Base-by-base conservation (phyloP, 352 stramenopile genomes). In the Globisporangium solare region DNA sequence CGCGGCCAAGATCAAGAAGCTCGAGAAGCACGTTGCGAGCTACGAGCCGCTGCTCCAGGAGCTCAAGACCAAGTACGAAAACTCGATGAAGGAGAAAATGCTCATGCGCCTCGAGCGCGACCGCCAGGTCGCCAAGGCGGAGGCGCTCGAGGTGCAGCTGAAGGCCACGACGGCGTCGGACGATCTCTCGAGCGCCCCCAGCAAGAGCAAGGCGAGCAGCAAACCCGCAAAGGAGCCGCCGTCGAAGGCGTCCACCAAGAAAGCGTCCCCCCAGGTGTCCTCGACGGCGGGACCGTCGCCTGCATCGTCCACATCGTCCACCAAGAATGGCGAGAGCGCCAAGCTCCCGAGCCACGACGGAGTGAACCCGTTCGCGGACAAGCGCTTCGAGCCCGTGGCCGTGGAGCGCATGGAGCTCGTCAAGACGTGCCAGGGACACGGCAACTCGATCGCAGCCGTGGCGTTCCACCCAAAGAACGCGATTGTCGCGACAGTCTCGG, bases 1-100 rank as follows among this genome's bases (percentile, higher is more conserved):
- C 21, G 83, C 88, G 7, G 58, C 49, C 61, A 97, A 98, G 67
- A 92, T 98, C 55, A 90, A 88, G 60, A 90, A 91, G 32, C 73
- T 98, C 20, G 89, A 97, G 54, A 87, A 93, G 40, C 91, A 98
- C 60, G 89, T 93, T 20, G 75, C 89, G 11, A 74, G 86, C 3
- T 98, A 98, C 60, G 94, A 98, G 67, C 94, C 92, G 32, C 69
- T 96, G 57, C 76, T 98, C 13, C 76, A 96, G 55, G 92, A 98
- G 58, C 74, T 98, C 31, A 94, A 97, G 60, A 64, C 73, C 53
- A 98, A 98, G 69, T 97, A 98, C 64, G 88, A 97, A 63, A 88
- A 89, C 47, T 91, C 89, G 7, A 98, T 98, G 86, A 98, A 98
- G 67, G 94, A 98, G 66, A 98, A 98, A 65, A 98, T 98, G 93